These are phyloP conservation scores for Besnoitia besnoiti DNA, from an alignment of 169 alveolate genomes.

Conservation along the genomic window DNA sequence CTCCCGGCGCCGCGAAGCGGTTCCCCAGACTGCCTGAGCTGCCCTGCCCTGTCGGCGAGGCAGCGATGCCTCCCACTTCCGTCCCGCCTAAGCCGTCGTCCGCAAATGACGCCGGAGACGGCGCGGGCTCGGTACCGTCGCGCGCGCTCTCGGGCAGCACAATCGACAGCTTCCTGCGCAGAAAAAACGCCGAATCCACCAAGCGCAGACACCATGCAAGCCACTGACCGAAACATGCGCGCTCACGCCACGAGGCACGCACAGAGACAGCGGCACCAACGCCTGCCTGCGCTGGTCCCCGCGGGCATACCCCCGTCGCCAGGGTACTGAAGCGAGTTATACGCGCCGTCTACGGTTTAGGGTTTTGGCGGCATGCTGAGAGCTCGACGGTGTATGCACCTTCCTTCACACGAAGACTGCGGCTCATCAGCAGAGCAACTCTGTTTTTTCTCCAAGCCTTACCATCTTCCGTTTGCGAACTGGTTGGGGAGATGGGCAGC, in stretches of 20 bases:
- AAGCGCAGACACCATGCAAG: no score
- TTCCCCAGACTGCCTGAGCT: neutral
- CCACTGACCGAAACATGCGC: no score
- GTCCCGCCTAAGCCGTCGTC: neutral
- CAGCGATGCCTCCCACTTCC: neutral
- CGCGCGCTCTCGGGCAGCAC: neutral
- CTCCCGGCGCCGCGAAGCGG: neutral
- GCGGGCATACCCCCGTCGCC: no score
- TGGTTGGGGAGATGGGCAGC: constrained; percentile 30
- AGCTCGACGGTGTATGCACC: neutral
- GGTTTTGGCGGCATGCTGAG: no score
- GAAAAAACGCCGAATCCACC: no score
- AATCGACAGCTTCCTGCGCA: neutral
- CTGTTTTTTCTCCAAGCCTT: neutral
- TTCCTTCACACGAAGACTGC: neutral
- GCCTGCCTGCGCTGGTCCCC: no score
- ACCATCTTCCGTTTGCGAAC: constrained; percentile 33
- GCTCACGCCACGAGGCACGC: no score
- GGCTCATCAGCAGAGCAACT: neutral
- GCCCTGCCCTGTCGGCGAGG: neutral
- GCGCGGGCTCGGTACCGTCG: neutral
- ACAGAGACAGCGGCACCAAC: no score
- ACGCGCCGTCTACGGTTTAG: no score
- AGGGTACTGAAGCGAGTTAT: no score
- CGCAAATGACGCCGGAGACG: neutral